Base-by-base conservation (phyloP, 2,329 filamentous ascomycete species). In the Dactylella cylindrospora region DNA sequence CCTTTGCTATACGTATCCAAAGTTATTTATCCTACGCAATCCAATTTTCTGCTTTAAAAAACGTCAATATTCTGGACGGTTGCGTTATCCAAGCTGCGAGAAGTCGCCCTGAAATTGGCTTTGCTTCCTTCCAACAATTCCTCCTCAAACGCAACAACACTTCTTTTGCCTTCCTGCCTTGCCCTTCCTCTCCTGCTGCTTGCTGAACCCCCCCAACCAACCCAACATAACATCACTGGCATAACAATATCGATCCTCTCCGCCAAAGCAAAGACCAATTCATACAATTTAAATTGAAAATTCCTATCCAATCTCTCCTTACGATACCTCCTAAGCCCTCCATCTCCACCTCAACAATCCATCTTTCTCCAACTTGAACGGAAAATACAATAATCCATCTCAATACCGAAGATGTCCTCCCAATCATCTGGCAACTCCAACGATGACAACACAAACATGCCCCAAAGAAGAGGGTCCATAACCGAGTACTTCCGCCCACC, bases 401-500 rank as follows among this genome's bases (percentile, higher is more conserved):
- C 20, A 35, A 33, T 7, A n/a, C n/a, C 23, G 28, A 52, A 20
- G 10, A 61, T 61, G 55, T 61, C 55, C 20, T 61, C 54, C 20
- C 17, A 52, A 52, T 49, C 54, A 32, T 46, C 54, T 29, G 41
- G 28, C 12, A 28, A 43, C 43, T 53, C 47, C 28, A 41, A 35
- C 28, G 9, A 33, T 13, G 7, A 29, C 22, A 15, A 31, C 31
- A 29, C 47, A 35, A 53, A 39, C 47, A 38, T 53, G 20, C 55
- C 55, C 35, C 55, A 61, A 52, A 47, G 55, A 47, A 40, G 55
- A 36, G 55, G 55, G 29, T 61, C 53, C 44, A 59, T 69, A 55
- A 67, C 68, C 23, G 68, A 69, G 50, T 67, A 68, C 46, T 66
- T 69, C 44, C 68, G 36, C 51, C 65, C 29, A 39, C 50, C 41